Evolutionary conservation across 176 grass and related monocot genomes (phyloP).

Genomic region (Oryza coarctata): DNA sequence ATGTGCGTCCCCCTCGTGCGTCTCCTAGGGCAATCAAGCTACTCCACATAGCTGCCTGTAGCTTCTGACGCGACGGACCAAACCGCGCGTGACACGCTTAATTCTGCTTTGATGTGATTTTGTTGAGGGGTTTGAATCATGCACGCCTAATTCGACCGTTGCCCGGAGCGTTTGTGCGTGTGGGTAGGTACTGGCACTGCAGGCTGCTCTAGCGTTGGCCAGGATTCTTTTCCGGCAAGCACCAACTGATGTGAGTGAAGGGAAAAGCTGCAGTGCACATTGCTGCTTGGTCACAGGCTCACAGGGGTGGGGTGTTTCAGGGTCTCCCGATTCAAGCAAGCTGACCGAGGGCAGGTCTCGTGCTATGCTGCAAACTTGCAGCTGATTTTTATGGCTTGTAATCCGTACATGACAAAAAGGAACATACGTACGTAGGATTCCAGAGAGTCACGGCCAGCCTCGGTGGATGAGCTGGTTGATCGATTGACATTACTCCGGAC

Average conservation of each 20-base stretch:
- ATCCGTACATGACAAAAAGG: not conserved
- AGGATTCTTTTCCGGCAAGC: not conserved
- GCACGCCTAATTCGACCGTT: constrained; percentile 26
- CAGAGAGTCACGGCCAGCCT: not conserved
- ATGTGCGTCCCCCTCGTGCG: constrained; percentile 26
- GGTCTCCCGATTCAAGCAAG: not conserved
- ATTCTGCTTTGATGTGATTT: not conserved
- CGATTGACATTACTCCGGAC: not conserved
- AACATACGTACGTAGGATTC: not conserved
- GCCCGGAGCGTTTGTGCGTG: not conserved
- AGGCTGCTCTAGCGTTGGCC: not conserved
- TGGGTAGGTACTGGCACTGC: not conserved
- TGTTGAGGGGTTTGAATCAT: not conserved
- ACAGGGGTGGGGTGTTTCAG: not conserved
- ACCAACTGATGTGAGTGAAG: constrained; percentile 9
- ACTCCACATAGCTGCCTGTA: not conserved
- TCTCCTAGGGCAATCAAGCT: not conserved
- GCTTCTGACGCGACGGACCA: not conserved
- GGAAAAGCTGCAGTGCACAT: not conserved
- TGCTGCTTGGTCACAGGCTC: not conserved
- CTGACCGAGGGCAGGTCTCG: not conserved
- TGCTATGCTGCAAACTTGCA: not conserved
- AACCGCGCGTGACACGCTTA: not conserved
- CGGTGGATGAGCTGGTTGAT: not conserved
- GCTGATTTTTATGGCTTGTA: not conserved